These are phyloP conservation scores for Hippophae gyantsensis DNA, from an alignment of 306 rosid species.

Conservation along the genomic window DNA sequence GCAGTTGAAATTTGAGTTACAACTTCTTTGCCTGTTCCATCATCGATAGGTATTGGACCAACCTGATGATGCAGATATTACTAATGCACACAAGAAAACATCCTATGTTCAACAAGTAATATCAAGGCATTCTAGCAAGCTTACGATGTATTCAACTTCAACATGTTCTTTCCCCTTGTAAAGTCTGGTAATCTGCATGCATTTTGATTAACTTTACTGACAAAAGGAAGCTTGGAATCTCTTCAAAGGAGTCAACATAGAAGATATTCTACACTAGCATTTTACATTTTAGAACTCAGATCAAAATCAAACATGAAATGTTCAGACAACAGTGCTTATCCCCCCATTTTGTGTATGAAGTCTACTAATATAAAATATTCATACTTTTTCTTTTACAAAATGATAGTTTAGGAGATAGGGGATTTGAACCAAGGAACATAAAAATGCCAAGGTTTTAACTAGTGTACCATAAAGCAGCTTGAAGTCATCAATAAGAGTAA, in stretches of 20 bases:
- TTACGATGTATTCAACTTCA: conserved; percentile 87
- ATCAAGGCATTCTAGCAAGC: conserved; percentile 18
- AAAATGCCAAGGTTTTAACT: too few relatives aligned
- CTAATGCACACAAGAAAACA: conserved; percentile 8
- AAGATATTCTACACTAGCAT: background rate
- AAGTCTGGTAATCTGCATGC: conserved; percentile 65
- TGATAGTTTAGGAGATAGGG: too few relatives aligned
- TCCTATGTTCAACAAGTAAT: background rate
- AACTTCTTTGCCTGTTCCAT: conserved; percentile 80
- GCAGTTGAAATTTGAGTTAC: conserved; percentile 50
- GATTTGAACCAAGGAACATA: too few relatives aligned
- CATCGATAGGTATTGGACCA: conserved; percentile 83
- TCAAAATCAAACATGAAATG: background rate
- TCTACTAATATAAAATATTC: too few relatives aligned
- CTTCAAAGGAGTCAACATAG: background rate
- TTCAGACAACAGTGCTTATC: too few relatives aligned
- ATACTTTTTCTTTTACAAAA: too few relatives aligned
- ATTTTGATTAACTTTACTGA: conserved; percentile 7
- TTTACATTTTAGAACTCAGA: background rate
- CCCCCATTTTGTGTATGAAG: too few relatives aligned
- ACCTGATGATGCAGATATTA: conserved; percentile 38
- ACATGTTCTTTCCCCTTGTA: conserved; percentile 81
- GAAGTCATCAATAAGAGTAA: too few relatives aligned
- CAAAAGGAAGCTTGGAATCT: background rate
- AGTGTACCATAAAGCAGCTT: too few relatives aligned